Conservation (phyloP, 2,329 filamentous ascomycete genomes). For the Exophiala alcalophila region DNA sequence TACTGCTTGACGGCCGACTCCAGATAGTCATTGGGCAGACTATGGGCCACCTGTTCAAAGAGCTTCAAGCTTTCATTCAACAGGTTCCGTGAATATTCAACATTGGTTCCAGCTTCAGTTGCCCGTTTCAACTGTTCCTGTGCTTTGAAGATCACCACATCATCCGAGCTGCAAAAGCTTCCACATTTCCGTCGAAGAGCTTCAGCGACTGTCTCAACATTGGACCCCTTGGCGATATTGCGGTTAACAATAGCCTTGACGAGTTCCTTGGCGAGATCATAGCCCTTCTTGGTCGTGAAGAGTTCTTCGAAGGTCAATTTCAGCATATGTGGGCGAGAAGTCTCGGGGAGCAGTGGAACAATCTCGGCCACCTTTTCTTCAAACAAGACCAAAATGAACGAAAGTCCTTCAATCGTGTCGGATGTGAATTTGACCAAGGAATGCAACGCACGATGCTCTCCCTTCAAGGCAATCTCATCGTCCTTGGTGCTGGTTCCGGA, state of each 20-base stretch:
- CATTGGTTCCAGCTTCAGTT: conserved; percentile 70
- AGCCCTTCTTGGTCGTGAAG: conserved; percentile 75
- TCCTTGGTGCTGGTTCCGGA: conserved; percentile 74
- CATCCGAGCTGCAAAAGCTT: conserved; percentile 95
- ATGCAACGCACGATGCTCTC: conserved; percentile 88
- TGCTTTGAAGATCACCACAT: conserved; percentile 97
- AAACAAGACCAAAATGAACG: conserved; percentile 90
- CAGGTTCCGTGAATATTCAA: conserved; percentile 71
- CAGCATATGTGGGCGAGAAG: conserved; percentile 65
- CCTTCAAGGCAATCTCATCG: conserved; percentile 87
- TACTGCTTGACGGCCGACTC: conserved; percentile 76
- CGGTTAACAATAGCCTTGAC: conserved; percentile 98
- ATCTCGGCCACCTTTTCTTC: conserved; percentile 92
- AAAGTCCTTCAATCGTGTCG: conserved; percentile 92
- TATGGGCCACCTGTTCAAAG: conserved; percentile 84
- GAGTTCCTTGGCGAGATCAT: conserved; percentile 85
- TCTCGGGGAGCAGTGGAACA: conserved; percentile 68
- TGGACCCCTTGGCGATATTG: conserved; percentile 94
- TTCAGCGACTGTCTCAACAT: conserved; percentile 95
- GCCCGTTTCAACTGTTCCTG: conserved; percentile 92
- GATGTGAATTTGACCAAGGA: conserved; percentile 81
- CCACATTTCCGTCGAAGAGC: conserved; percentile 88
- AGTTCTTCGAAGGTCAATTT: conserved; percentile 83
- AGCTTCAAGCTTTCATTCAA: conserved; percentile 85
- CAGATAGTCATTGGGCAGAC: conserved; percentile 76